Percentiles rank a stretch among this genome's conserved stretches.
Evolutionary conservation across 2,329 filamentous ascomycete genomes (phyloP).

Genomic region (Tolypocladium nubicola): DNA sequence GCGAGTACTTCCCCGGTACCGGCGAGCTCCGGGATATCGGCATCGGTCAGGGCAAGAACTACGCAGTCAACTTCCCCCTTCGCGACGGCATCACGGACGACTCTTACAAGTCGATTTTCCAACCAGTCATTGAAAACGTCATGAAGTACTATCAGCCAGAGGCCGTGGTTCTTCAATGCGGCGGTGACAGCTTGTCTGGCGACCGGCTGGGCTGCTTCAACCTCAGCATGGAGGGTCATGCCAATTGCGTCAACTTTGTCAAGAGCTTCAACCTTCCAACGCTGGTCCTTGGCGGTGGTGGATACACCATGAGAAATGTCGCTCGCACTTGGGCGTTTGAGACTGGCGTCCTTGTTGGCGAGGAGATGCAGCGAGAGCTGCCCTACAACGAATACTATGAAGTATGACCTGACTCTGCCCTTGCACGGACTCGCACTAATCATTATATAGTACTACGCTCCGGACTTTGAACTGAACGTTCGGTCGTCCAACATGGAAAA

Average conservation of each 20-base stretch:
- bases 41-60: slow-evolving; percentile 78
- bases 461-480: slow-evolving; percentile 84
- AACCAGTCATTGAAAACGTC: slow-evolving; percentile 76
- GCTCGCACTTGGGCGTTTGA: slow-evolving; percentile 96
- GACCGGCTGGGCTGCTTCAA: slow-evolving; percentile 96
- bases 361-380: slow-evolving; percentile 70
- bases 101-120: slow-evolving; percentile 85
- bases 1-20: slow-evolving; percentile 90
- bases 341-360: slow-evolving; percentile 78
- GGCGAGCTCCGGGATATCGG: slow-evolving; percentile 80
- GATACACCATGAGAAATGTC: slow-evolving; percentile 95
- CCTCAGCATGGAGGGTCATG: slow-evolving; percentile 90
- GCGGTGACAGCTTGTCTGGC: slow-evolving; percentile 87
- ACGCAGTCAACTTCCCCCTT: slow-evolving; percentile 83
- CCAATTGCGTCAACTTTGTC: slow-evolving; percentile 85
- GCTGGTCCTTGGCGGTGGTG: slow-evolving; percentile 88
- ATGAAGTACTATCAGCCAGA: slow-evolving; percentile 83
- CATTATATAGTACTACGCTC: slow-evolving; percentile 67
- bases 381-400: slow-evolving; percentile 96
- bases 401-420: slow-evolving; percentile 22
- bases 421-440: background rate
- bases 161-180: slow-evolving; percentile 91
- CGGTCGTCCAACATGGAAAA: slow-evolving; percentile 85
- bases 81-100: slow-evolving; percentile 85
- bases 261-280: slow-evolving; percentile 78